These are phyloP conservation scores for Phytophthora parvispora DNA, from an alignment of 352 stramenopile species.

Conservation along the genomic window DNA sequence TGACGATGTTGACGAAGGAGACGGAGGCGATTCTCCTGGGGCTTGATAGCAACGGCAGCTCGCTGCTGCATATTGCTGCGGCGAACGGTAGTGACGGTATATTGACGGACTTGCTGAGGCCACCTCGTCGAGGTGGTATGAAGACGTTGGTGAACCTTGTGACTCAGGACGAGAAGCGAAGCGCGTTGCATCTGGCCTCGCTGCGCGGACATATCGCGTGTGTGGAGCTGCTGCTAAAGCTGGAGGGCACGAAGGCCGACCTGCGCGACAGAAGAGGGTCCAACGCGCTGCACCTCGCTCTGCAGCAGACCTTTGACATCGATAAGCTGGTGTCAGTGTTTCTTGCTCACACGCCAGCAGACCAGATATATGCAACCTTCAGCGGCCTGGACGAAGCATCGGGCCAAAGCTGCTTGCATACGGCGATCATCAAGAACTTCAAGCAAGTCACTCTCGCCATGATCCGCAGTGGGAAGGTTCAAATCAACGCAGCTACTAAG, in stretches of 20 bases:
- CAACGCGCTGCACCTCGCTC: slow-evolving; percentile 70
- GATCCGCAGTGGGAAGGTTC: slow-evolving; percentile 47
- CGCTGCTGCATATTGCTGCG: slow-evolving; percentile 58
- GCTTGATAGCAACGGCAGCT: slow-evolving; percentile 48
- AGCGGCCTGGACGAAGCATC: slow-evolving; percentile 52
- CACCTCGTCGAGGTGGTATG: slow-evolving; percentile 17
- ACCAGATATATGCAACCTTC: slow-evolving; percentile 44
- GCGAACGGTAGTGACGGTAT: slow-evolving; percentile 53
- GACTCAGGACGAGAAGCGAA: slow-evolving; percentile 46
- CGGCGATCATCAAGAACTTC: slow-evolving; percentile 74
- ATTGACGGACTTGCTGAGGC: slow-evolving; percentile 30
- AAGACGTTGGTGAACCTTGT: slow-evolving; percentile 45
- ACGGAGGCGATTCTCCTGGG: slow-evolving; percentile 36
- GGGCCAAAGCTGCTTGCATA: slow-evolving; percentile 68
- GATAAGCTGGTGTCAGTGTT: slow-evolving; percentile 62
- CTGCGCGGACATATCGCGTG: slow-evolving; percentile 53
- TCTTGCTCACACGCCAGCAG: slow-evolving; percentile 23
- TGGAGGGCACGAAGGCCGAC: slow-evolving; percentile 26
- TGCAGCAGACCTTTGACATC: slow-evolving; percentile 74
- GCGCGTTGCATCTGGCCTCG: slow-evolving; percentile 60
- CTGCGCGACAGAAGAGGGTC: slow-evolving; percentile 47
- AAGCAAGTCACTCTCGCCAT: slow-evolving; percentile 47
- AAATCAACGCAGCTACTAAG: slow-evolving; percentile 60
- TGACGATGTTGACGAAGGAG: slow-evolving; percentile 24
- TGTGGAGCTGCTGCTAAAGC: slow-evolving; percentile 44